A percentile compares a stretch with the other conserved stretches of the same genome.
phyloP scores from a whole-genome alignment of 305 asterid genomes.

The Solanum hybrid region DNA sequence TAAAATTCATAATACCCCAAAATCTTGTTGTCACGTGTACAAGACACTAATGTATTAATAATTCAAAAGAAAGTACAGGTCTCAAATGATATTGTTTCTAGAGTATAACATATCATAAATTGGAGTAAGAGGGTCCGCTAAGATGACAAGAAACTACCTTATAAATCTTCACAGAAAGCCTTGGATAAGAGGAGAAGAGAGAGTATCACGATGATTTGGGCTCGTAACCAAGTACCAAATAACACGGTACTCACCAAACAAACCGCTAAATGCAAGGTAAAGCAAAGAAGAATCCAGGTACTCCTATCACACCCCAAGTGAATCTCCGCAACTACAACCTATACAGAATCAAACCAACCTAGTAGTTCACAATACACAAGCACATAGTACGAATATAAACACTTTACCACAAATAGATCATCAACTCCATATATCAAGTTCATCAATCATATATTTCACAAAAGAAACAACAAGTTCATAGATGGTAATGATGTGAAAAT shows the following conservation, averaged over 20 bases:
- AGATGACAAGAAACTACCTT: neutral
- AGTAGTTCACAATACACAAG: neutral
- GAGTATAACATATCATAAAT: neutral
- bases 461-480: neutral
- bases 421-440: neutral
- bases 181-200: neutral
- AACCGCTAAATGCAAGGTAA: neutral
- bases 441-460: neutral
- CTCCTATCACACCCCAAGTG: neutral
- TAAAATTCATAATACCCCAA: neutral
- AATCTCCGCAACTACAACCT: neutral
- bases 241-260: neutral
- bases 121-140: neutral
- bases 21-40: neutral
- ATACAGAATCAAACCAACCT: neutral
- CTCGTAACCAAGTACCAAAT: neutral
- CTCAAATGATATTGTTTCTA: neutral
- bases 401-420: neutral
- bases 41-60: neutral
- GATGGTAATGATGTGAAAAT: neutral
- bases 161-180: neutral
- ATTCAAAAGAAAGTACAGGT: neutral
- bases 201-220: neutral
- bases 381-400: neutral
- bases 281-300: neutral